Evolutionary conservation across 768 basidiomycete genomes (phyloP).

Genomic region (Naganishia antarctica): DNA sequence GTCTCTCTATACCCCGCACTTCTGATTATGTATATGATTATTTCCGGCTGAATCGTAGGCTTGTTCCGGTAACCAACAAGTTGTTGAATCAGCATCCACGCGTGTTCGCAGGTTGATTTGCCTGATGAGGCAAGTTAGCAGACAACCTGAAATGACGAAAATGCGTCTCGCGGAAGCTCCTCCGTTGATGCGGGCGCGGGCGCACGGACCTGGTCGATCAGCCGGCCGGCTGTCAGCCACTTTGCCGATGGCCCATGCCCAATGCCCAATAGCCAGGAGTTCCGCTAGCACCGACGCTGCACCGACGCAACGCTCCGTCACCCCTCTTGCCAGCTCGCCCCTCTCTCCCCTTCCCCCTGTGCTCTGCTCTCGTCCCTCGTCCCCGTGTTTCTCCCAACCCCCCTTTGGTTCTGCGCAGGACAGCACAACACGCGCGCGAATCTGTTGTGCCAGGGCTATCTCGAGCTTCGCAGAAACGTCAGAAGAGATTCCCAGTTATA

Average conservation of each 20-base stretch:
- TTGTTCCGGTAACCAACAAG: not conserved
- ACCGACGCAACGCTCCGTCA: not conserved
- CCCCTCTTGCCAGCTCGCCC: not conserved
- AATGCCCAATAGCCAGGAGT: no score
- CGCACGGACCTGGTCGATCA: no score
- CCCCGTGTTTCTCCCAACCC: not conserved
- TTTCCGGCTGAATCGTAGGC: not conserved
- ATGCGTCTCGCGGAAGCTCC: not conserved
- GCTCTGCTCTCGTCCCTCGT: conserved; percentile 4
- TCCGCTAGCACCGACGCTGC: not conserved
- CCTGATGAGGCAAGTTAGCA: not conserved
- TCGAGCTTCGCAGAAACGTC: not conserved
- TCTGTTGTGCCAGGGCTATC: conserved; percentile 2
- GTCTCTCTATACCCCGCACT: no score
- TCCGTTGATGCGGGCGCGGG: no score
- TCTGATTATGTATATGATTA: no score
- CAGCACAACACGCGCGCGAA: conserved; percentile 19
- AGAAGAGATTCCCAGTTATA: no score
- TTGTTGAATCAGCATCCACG: not conserved
- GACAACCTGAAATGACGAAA: not conserved
- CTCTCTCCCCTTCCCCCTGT: conserved; percentile 1
- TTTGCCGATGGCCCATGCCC: not conserved
- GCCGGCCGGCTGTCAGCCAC: not conserved
- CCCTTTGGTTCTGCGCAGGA: conserved; percentile 6
- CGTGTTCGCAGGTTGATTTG: not conserved